These are phyloP conservation scores for Skeletonema menzelii DNA, from an alignment of 108 stramenopile species.

Conservation along the genomic window DNA sequence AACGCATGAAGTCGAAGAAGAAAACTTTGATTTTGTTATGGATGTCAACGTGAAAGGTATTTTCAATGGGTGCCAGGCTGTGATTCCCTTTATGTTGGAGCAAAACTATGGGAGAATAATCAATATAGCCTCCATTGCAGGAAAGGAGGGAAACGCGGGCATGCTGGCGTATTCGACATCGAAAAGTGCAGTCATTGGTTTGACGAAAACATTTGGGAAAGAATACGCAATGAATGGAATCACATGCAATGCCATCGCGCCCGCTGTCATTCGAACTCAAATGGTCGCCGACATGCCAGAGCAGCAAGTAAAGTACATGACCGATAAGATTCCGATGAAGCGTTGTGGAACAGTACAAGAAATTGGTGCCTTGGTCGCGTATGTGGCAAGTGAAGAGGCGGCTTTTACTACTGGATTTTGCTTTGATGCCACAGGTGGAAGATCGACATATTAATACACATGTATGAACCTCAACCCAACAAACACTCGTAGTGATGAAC, in stretches of 20 bases:
- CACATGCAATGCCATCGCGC: slow-evolving; percentile 71
- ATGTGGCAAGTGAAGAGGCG: slow-evolving; percentile 55
- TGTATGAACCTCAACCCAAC: no score
- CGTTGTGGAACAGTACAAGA: slow-evolving; percentile 64
- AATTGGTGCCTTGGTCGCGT: slow-evolving; percentile 53
- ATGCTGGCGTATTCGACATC: slow-evolving; percentile 67
- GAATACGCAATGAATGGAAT: slow-evolving; percentile 76
- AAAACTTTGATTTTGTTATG: slow-evolving; percentile 61
- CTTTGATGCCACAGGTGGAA: slow-evolving; percentile 60
- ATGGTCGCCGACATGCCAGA: slow-evolving; percentile 73
- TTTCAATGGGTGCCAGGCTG: slow-evolving; percentile 61
- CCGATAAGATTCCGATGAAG: slow-evolving; percentile 75
- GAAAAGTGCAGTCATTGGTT: slow-evolving; percentile 76
- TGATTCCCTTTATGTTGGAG: slow-evolving; percentile 58
- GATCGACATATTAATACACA: slow-evolving; percentile 59
- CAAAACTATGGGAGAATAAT: slow-evolving; percentile 67
- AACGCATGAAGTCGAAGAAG: slow-evolving; percentile 50
- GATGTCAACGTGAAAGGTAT: slow-evolving; percentile 58
- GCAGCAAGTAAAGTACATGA: slow-evolving; percentile 71
- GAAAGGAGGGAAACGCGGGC: slow-evolving; percentile 71
- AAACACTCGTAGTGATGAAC: no score
- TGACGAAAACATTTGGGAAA: slow-evolving; percentile 75
- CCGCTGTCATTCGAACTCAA: slow-evolving; percentile 68
- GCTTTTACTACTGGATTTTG: slow-evolving; percentile 67
- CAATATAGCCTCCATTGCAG: slow-evolving; percentile 71